Base-by-base conservation (phyloP, 2,329 filamentous ascomycete species). In the Trichoderma sp. region DNA sequence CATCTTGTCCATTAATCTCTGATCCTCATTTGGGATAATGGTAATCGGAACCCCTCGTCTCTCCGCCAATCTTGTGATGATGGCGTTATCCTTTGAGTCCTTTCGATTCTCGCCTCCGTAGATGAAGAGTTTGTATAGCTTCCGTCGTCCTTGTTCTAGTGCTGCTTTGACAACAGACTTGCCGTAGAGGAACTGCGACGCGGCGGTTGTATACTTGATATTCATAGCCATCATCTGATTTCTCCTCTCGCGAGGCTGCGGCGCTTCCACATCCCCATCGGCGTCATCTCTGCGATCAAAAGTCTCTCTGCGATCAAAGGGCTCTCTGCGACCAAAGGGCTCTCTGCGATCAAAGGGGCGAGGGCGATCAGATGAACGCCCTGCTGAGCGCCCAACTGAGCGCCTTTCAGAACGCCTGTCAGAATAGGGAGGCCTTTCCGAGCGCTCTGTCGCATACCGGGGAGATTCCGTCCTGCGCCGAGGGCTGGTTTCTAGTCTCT, bases 131-230 rank as follows among this genome's bases (percentile, higher is more conserved):
- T 90, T 92, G 83, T 98, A 97, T 3, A 97, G 82, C 77, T 93
- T 90, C 71, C 96, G 90, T 39, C 89, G 86, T 12, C 85, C 85
- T 61, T 82, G 79, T 74, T 87, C 89, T 23, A 99, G 84, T 0
- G 94, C 95, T 23, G 95, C 92, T 73, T 92, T 87, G 26, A 98
- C 93, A 2, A 93, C 90, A 2, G 92, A 93, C 58, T 88, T 88
- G 6, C 96, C 96, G 78, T 97, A 98, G 2, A 99, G 85, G 76
- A 98, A 98, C 73, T 97, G 92, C 0, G 95, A 97, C 6, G 93
- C 93, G 0, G 95, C 92, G 0, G 94, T 97, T 0, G 93, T 94
- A 78, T 95, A 89, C 62, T 81, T 80, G 72, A 83, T 74, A 1
- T 77, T 81, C 77, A 82, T 79, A 11, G 79, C 75, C 78, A 81